These are phyloP conservation scores for Tricholoma bakamatsutake DNA, from an alignment of 768 basidiomycete species.

Conservation along the genomic window DNA sequence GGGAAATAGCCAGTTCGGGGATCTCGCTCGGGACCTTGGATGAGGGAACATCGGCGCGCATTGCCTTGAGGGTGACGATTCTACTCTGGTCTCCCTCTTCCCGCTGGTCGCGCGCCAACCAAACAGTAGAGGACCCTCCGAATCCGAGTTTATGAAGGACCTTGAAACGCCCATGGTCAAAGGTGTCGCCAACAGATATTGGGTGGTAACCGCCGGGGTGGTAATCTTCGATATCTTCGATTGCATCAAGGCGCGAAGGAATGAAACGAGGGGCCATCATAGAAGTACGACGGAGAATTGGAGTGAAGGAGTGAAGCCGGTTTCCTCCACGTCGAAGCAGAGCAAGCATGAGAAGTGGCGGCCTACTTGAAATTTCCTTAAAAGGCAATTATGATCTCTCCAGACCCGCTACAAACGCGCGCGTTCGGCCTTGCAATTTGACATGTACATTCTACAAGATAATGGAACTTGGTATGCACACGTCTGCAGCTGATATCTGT, in stretches of 20 bases:
- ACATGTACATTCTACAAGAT: too few relatives aligned
- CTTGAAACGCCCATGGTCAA: slow-evolving; percentile 39
- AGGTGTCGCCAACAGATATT: slow-evolving; percentile 41
- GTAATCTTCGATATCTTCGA: slow-evolving; percentile 45
- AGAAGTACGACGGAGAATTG: not conserved
- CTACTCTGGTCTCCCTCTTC: slow-evolving; percentile 1
- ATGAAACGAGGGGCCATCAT: not conserved
- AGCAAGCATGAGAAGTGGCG: too few relatives aligned
- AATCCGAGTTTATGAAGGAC: slow-evolving; percentile 46
- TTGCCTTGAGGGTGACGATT: slow-evolving; percentile 31
- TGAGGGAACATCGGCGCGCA: too few relatives aligned
- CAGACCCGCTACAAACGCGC: too few relatives aligned
- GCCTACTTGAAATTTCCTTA: too few relatives aligned
- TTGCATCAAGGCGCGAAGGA: slow-evolving; percentile 22
- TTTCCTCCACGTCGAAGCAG: too few relatives aligned
- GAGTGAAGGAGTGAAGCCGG: not conserved
- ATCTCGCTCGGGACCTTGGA: too few relatives aligned
- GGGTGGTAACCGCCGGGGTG: slow-evolving; percentile 47
- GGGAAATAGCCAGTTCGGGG: too few relatives aligned
- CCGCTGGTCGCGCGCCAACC: slow-evolving; percentile 26
- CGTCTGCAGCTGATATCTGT: too few relatives aligned
- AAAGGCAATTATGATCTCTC: too few relatives aligned
- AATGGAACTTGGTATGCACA: too few relatives aligned
- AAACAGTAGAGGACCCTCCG: slow-evolving; percentile 34
- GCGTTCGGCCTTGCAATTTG: too few relatives aligned